Evolutionary conservation across 768 basidiomycete genomes (phyloP).

Genomic region (Panaeolus cyanescens): DNA sequence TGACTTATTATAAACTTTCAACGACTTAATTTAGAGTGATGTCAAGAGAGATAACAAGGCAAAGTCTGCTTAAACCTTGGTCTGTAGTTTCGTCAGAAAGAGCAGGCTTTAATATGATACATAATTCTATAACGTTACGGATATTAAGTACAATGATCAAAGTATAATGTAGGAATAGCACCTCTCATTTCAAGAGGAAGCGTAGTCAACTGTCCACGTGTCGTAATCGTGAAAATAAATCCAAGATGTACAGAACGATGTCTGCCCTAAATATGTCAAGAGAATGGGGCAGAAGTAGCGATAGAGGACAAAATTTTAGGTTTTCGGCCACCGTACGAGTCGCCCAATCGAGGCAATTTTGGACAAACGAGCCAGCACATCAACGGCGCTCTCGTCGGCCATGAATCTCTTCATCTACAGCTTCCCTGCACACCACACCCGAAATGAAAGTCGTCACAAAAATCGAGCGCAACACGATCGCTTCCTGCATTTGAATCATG

Average conservation of each 20-base stretch:
- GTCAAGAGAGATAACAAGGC: neutral
- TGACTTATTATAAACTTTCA: neutral
- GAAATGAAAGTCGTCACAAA: neutral
- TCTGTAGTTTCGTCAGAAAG: neutral
- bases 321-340: too few species aligned
- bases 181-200: neutral
- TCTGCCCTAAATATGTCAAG: neutral
- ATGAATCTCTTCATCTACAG: neutral
- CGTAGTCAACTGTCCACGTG: neutral
- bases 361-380: too few species aligned
- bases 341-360: too few species aligned
- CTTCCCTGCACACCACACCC: neutral
- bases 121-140: neutral
- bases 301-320: neutral
- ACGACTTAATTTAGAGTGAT: neutral
- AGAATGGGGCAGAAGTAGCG: neutral
- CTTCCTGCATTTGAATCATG: neutral
- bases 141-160: slow-evolving; percentile 1
- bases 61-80: neutral
- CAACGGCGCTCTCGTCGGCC: too few species aligned
- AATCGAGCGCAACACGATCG: neutral
- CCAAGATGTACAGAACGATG: neutral
- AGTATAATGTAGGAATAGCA: neutral
- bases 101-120: slow-evolving; percentile 3
- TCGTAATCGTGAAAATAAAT: neutral